Base-by-base conservation (phyloP, 805 yeast species). In the Suhomyces prunicola region DNA sequence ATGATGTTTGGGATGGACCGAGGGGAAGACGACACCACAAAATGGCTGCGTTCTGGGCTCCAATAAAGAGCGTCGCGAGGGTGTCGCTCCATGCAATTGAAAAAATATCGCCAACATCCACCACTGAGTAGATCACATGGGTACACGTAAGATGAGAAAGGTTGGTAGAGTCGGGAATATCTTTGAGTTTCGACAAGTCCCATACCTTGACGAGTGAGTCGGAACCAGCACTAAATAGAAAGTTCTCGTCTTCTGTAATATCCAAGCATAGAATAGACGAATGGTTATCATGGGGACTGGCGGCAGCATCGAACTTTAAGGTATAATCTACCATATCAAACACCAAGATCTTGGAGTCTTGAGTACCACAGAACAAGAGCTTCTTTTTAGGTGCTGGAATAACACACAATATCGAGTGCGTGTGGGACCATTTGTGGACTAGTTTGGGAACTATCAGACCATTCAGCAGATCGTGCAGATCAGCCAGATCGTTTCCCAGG, bases 81-180 rank as follows among this genome's bases (percentile, higher is more conserved):
- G 71, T 58, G 17, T 82, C 80, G 13, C 86, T 77, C 84, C 94
- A 90, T 6, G 84, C 81, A 33, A 93, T 71, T 7, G 96, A 86
- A 65, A 93, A 93, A 15, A 93, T 87, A 68, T 93, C 99, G 48
- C 99, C 99, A 49, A 93, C 87, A 71, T 93, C 99, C 35, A 87
- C 79, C 9, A 87, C 68, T 0, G 96, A 87, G 67, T 93, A 93
- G 6, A 92, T 82, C 0, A 96, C 87, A 60, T 88, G 87, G 0
- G 87, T 64, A 50, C 77, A 73, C 10, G 52, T 57, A 39, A 66
- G 60, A 17, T 40, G 49, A 33, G 31, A 44, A 23, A 53, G 46
- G n/a, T 58, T 54, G 22, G 50, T 31, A 29, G 48, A 51, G 49
- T 12, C 42, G 12, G 48, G 39, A 27, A 44, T 22, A 29, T 33